Conservation (phyloP, 805 yeast species). For the Lipomyces mesembrius region DNA sequence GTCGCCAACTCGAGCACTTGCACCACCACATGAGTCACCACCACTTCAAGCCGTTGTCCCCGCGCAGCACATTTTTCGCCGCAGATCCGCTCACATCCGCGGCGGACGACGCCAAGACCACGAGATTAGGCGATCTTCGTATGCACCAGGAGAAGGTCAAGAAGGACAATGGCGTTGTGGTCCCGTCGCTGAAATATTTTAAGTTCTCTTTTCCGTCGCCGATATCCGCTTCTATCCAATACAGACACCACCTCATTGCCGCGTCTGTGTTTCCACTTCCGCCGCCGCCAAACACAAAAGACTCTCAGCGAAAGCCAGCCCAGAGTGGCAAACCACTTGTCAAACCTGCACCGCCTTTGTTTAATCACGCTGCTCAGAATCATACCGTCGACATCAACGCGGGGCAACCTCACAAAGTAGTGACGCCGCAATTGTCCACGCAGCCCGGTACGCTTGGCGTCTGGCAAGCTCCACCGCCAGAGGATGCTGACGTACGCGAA, state of each 20-base stretch:
- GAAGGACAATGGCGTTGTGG: conserved; percentile 8
- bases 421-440: not conserved
- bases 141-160: conserved; percentile 7
- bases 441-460: not conserved
- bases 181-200: conserved; percentile 20
- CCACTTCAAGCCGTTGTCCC: conserved; percentile 7
- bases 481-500: not conserved
- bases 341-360: not conserved
- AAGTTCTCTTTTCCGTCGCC: conserved; percentile 26
- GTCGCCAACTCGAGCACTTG: not conserved
- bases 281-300: not conserved
- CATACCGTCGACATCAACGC: not conserved
- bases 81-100: not conserved
- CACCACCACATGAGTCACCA: conserved; percentile 5
- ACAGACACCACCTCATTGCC: conserved; percentile 12
- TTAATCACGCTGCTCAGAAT: not conserved
- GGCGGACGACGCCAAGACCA: not conserved
- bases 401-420: not conserved
- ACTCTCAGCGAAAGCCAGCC: not conserved
- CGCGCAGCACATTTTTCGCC: conserved; percentile 2
- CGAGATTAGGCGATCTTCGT: not conserved
- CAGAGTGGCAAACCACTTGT: not conserved
- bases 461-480: not conserved
- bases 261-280: conserved; percentile 1
- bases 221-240: conserved; percentile 21